These are phyloP conservation scores for Penicillium arizonense DNA, from an alignment of 495 filamentous ascomycete genomes.

Conservation along the genomic window DNA sequence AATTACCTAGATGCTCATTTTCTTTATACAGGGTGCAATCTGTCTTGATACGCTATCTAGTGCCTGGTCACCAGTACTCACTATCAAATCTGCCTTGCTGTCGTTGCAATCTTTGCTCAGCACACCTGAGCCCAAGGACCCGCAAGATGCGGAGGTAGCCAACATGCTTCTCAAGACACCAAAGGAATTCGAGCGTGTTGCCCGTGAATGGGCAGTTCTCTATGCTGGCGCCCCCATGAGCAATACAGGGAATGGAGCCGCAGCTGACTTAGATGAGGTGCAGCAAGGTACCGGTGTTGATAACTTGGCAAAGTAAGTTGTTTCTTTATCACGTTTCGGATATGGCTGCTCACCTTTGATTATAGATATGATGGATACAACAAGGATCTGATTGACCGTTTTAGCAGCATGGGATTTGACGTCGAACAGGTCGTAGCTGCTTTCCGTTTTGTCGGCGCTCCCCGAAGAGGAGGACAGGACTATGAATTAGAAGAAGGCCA, in stretches of 20 bases:
- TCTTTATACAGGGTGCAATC: constrained; percentile 74
- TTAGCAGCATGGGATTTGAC: constrained; percentile 91
- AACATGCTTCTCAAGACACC: constrained; percentile 81
- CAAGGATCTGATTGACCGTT: constrained; percentile 81
- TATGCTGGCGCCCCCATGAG: constrained; percentile 76
- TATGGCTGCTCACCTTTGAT: constrained; percentile 7
- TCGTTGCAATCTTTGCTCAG: constrained; percentile 91
- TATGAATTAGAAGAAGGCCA: constrained; percentile 83
- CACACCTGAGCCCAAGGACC: constrained; percentile 93
- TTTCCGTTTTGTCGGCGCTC: constrained; percentile 79
- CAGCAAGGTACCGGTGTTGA: constrained; percentile 39
- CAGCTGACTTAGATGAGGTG: constrained; percentile 45
- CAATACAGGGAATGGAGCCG: constrained; percentile 47
- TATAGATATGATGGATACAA: constrained; percentile 86
- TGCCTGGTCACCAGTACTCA: constrained; percentile 93
- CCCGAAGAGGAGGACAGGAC: constrained; percentile 70
- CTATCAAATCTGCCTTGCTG: constrained; percentile 91
- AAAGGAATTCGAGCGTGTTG: constrained; percentile 75
- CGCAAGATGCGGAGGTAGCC: constrained; percentile 95
- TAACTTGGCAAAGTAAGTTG: constrained; percentile 42
- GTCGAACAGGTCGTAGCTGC: constrained; percentile 83
- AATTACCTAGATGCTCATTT: not conserved
- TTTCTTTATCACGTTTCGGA: not conserved
- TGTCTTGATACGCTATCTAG: constrained; percentile 90
- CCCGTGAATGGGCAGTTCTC: constrained; percentile 84